Conservation (phyloP, 2,329 filamentous ascomycete species). For the Ciborinia camelliae region DNA sequence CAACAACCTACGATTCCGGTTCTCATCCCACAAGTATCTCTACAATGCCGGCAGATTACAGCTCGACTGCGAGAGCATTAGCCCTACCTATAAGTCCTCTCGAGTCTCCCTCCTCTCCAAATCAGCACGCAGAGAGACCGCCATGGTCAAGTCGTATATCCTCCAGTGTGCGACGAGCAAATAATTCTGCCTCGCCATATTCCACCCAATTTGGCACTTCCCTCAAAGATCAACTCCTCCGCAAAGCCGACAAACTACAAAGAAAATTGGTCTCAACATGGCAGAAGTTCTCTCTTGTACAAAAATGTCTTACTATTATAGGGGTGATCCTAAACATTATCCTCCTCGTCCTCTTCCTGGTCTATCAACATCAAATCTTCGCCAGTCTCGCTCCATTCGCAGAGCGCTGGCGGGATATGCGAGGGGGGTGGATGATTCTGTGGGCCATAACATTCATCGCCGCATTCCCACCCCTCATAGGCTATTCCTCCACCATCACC, state of each 20-base stretch:
- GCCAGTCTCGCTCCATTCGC: constrained; percentile 69
- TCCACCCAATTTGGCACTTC: constrained; percentile 29
- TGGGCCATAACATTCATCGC: constrained; percentile 64
- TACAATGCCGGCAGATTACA: constrained; percentile 51
- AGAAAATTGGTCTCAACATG: constrained; percentile 49
- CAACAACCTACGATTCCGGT: not conserved
- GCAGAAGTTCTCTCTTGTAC: constrained; percentile 54
- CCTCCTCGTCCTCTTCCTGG: constrained; percentile 63
- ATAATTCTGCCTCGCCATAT: constrained; percentile 26
- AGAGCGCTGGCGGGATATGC: constrained; percentile 67
- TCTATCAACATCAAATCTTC: constrained; percentile 81
- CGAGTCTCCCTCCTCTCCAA: constrained; percentile 45
- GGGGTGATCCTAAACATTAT: constrained; percentile 49
- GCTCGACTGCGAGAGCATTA: constrained; percentile 49
- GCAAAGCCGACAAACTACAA: constrained; percentile 53
- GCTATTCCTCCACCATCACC: constrained; percentile 65
- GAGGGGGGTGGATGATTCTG: constrained; percentile 65
- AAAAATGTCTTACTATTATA: constrained; percentile 57
- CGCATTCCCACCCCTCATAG: constrained; percentile 69
- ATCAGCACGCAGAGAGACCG: constrained; percentile 42
- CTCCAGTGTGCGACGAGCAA: constrained; percentile 36
- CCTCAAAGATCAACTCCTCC: constrained; percentile 42
- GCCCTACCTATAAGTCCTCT: constrained; percentile 44
- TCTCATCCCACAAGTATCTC: not conserved
- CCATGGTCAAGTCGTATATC: constrained; percentile 50